Conservation (phyloP, 352 stramenopile genomes). For the Pythium apleroticum region DNA sequence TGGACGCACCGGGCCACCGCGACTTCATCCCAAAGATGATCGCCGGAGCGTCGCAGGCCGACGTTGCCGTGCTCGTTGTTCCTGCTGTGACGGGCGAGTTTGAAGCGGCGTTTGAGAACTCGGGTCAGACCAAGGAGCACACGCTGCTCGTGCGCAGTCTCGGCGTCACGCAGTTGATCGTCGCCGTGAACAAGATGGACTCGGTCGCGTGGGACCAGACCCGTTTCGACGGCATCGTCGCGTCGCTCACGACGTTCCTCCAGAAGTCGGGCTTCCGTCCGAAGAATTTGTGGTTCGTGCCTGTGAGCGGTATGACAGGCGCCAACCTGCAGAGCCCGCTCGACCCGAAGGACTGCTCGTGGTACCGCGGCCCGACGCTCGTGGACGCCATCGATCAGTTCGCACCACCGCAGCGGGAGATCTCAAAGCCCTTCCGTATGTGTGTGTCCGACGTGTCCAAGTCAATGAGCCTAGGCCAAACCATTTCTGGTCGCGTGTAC, state of each 20-base stretch:
- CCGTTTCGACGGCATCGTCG: conserved; percentile 78
- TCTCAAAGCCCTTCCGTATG: conserved; percentile 86
- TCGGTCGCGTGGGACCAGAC: conserved; percentile 82
- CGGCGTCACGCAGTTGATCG: conserved; percentile 94
- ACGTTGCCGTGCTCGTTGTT: conserved; percentile 94
- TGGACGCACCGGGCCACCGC: conserved; percentile 96
- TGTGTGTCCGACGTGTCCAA: conserved; percentile 84
- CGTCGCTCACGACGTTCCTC: conserved; percentile 75
- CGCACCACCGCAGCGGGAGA: conserved; percentile 69
- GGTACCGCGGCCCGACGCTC: conserved; percentile 80
- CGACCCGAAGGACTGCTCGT: conserved; percentile 46
- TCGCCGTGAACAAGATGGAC: conserved; percentile 99
- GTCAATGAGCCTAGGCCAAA: conserved; percentile 80
- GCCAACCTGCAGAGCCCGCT: conserved; percentile 79
- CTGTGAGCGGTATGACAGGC: conserved; percentile 84
- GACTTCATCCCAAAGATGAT: conserved; percentile 99
- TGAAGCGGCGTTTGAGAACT: conserved; percentile 93
- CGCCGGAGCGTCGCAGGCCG: conserved; percentile 89
- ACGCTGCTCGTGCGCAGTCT: conserved; percentile 92
- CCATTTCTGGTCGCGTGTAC: conserved; percentile 85
- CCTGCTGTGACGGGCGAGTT: conserved; percentile 94
- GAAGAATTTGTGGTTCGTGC: conserved; percentile 86
- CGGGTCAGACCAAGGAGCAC: conserved; percentile 98
- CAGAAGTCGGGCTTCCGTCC: conserved; percentile 68
- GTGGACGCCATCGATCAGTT: conserved; percentile 83